Conservation (phyloP, 1,139 yeast species). For the Kurtzmaniella natalensis region DNA sequence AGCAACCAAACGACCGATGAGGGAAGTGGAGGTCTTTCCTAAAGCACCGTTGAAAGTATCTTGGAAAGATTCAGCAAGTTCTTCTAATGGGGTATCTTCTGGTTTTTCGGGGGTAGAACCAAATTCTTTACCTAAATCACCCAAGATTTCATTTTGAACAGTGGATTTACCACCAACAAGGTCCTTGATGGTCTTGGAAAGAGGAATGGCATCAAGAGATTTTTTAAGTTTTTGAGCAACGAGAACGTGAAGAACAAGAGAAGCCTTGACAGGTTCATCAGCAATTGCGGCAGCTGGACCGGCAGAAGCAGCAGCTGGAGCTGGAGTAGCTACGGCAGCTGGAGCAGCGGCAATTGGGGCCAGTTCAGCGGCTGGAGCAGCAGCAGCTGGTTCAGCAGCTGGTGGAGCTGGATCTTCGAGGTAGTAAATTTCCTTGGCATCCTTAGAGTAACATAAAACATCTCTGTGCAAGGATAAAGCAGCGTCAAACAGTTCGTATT, state of each 20-base stretch:
- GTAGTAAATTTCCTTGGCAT: slow-evolving; percentile 92
- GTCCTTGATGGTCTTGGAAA: slow-evolving; percentile 92
- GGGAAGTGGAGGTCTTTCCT: slow-evolving; percentile 89
- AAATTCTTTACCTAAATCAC: slow-evolving; percentile 97
- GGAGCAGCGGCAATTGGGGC: slow-evolving; percentile 43
- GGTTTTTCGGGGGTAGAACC: slow-evolving; percentile 98
- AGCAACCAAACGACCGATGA: slow-evolving; percentile 86
- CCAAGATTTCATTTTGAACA: slow-evolving; percentile 94
- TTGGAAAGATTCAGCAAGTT: slow-evolving; percentile 92
- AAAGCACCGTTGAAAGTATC: slow-evolving; percentile 81
- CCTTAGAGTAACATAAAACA: slow-evolving; percentile 92
- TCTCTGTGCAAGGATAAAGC: slow-evolving; percentile 96
- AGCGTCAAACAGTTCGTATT: slow-evolving; percentile 96
- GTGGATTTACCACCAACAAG: slow-evolving; percentile 98
- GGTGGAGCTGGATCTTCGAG: slow-evolving; percentile 77
- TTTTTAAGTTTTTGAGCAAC: slow-evolving; percentile 96
- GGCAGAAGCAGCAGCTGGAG: slow-evolving; percentile 55
- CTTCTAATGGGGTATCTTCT: slow-evolving; percentile 94
- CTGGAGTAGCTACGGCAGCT: slow-evolving; percentile 43
- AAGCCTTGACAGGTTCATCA: slow-evolving; percentile 86
- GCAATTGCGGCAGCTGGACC: slow-evolving; percentile 73
- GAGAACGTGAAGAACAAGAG: slow-evolving; percentile 76
- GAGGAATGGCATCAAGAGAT: slow-evolving; percentile 77
- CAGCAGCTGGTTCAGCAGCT: slow-evolving; percentile 42
- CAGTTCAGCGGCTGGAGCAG: slow-evolving; percentile 35